These are phyloP conservation scores for Ceratobasidium sp. DNA, from an alignment of 1,284 basidiomycete species.

Conservation along the genomic window DNA sequence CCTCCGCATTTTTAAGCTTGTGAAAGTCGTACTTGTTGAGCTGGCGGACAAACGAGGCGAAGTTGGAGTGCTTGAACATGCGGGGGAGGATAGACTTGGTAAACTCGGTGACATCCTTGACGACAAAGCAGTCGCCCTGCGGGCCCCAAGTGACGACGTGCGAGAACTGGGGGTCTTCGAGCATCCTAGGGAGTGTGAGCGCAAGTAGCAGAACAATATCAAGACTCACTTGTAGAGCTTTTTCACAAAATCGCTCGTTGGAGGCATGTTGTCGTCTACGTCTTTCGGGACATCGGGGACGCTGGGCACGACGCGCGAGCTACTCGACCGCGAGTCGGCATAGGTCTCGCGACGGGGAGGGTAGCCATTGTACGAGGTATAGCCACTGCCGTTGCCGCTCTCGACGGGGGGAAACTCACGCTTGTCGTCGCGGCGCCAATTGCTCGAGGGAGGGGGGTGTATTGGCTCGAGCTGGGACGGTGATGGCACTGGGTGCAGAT, in stretches of 20 bases:
- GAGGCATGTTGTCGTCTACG: conserved; percentile 59
- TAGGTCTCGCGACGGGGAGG: conserved; percentile 23
- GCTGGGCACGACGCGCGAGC: conserved; percentile 16
- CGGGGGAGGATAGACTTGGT: conserved; percentile 92
- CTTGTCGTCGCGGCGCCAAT: conserved; percentile 20
- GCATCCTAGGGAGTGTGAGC: conserved; percentile 65
- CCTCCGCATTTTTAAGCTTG: conserved; percentile 87
- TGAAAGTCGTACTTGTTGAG: conserved; percentile 99
- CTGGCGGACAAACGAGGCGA: conserved; percentile 91
- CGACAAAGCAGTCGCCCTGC: conserved; percentile 88
- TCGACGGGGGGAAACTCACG: conserved; percentile 34
- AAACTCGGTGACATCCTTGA: conserved; percentile 99
- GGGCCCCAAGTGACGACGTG: conserved; percentile 87
- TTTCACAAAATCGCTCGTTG: conserved; percentile 91
- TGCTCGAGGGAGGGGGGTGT: conserved; percentile 31
- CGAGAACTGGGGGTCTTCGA: conserved; percentile 78
- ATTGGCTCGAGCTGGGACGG: conserved; percentile 39
- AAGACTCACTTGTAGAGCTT: conserved; percentile 84
- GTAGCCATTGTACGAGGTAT: conserved; percentile 6
- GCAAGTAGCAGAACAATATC: conserved; percentile 14
- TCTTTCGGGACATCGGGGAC: conserved; percentile 31
- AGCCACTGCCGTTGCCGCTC: conserved; percentile 21
- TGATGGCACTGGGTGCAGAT: conserved; percentile 30
- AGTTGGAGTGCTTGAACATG: conserved; percentile 97
- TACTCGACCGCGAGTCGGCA: conserved; percentile 23